Evolutionary conservation across 495 filamentous ascomycete species (phyloP), one percentile per base, ranked within the genome.

Genomic region (Talaromyces nanjingensis): DNA sequence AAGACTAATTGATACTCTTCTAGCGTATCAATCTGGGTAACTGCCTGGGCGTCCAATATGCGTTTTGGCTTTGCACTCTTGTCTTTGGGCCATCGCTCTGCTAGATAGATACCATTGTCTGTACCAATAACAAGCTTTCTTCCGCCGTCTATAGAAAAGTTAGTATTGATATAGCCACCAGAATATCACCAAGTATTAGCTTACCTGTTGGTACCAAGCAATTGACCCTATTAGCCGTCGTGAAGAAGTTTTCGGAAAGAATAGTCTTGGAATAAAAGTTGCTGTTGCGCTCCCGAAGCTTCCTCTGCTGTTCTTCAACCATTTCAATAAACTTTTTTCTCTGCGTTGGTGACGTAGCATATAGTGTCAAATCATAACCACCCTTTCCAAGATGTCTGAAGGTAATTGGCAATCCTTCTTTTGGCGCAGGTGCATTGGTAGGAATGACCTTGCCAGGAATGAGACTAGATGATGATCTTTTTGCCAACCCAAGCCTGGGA

Each of bases 301-400:
- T 89, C 56, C 87, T 83, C 74, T 98, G 94, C 71, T 97, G 93
- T 24, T 86, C 81, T 67, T 96, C 92, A 67, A 99, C 96, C 69
- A 90, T 85, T 77, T 98, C 93, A 69, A 99, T 91, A 87, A 96
- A 98, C 76, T 98, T 98, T 69, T 89, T 85, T 64, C 93, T 82
- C 20, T 89, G 88, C 25, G 89, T 88, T 63, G 88, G 88, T 55
- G 87, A 91, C 22, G 86, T 83, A 27, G 91, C 92, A 74, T 89
- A 98, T 1, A 99, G 81, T n/a, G 93, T 93, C 66, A 89, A 81
- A 69, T 96, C 96, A 73, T 96, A 98, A 42, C 93, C 93, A 62
- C 91, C 92, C 71, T 93, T 96, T n/a, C 96, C 96, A 27, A 99
- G 84, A 81, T 98, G 96, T 60, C 89, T 86, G 81, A 99, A 98